Conservation (phyloP, 805 yeast species). For the Nematodospora valgi region DNA sequence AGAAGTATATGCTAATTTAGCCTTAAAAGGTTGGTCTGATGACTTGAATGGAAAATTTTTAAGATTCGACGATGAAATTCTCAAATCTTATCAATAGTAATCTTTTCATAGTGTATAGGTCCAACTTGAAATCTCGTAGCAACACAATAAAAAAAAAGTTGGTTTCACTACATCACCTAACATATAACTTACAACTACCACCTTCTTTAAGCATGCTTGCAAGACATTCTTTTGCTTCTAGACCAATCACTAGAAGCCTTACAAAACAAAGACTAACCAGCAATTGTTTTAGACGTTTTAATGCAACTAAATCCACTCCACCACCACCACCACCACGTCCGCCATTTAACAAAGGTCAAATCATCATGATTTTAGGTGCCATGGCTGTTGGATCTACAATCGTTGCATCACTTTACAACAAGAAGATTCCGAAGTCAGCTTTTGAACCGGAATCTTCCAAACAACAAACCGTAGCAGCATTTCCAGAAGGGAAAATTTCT, state of each 20-base stretch:
- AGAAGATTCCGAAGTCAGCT: conserved; percentile 41
- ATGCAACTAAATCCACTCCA: conserved; percentile 4
- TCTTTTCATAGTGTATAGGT: too few relatives aligned
- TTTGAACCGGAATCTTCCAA: conserved; percentile 35
- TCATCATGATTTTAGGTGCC: conserved; percentile 32
- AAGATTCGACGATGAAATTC: conserved; percentile 51
- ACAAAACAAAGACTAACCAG: neutral
- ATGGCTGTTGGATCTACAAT: conserved; percentile 53
- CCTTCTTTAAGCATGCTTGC: too few relatives aligned
- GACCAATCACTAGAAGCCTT: too few relatives aligned
- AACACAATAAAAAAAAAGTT: too few relatives aligned
- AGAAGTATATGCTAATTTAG: conserved; percentile 61
- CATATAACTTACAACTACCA: too few relatives aligned
- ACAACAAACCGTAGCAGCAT: conserved; percentile 22
- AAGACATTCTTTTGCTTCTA: too few relatives aligned
- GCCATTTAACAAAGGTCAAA: conserved; percentile 18
- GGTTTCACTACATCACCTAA: too few relatives aligned
- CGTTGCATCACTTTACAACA: conserved; percentile 40
- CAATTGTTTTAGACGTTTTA: conserved; percentile 5
- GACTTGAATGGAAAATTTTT: conserved; percentile 65
- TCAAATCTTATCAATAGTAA: conserved; percentile 10
- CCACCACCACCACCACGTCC: conserved; percentile 13
- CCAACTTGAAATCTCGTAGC: too few relatives aligned
- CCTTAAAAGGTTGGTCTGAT: conserved; percentile 52
- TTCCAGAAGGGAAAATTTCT: conserved; percentile 62